These are phyloP conservation scores for Fraxinus nigra DNA, from an alignment of 305 asterid genomes.

Conservation along the genomic window DNA sequence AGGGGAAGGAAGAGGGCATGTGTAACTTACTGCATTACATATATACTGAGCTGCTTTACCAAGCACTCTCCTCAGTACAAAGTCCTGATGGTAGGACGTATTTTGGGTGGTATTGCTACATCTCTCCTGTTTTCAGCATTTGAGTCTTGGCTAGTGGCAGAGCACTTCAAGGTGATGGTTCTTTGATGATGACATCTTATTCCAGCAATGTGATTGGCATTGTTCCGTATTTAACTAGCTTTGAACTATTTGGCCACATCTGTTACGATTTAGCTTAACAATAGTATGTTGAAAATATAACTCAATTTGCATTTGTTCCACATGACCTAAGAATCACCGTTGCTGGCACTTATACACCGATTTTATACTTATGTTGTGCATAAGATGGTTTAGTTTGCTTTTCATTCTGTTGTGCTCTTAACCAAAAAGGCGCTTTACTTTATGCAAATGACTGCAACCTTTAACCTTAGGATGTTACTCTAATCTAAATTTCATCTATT, in stretches of 20 bases:
- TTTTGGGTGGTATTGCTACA: too few species aligned
- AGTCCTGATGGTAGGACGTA: too few species aligned
- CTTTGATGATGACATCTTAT: slow-evolving; percentile 20
- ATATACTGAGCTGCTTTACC: too few species aligned
- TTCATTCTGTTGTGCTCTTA: slow-evolving; percentile 3
- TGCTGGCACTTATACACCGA: background rate
- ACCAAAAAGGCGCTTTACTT: background rate
- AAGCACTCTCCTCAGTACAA: too few species aligned
- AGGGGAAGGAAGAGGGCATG: too few species aligned
- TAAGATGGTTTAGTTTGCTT: background rate
- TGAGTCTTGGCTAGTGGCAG: too few species aligned
- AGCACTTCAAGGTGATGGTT: too few species aligned
- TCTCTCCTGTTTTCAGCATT: too few species aligned
- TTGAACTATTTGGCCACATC: background rate
- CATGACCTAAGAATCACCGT: background rate
- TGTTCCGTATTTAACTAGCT: background rate
- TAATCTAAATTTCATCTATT: background rate
- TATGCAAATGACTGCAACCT: background rate
- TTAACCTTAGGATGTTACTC: background rate
- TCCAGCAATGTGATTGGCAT: background rate
- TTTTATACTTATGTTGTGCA: background rate
- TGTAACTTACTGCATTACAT: too few species aligned
- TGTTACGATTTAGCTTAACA: background rate
- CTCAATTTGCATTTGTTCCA: background rate
- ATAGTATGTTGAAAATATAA: background rate